Base-by-base conservation (phyloP, 2,329 filamentous ascomycete genomes). In the Parastagonospora avenae region DNA sequence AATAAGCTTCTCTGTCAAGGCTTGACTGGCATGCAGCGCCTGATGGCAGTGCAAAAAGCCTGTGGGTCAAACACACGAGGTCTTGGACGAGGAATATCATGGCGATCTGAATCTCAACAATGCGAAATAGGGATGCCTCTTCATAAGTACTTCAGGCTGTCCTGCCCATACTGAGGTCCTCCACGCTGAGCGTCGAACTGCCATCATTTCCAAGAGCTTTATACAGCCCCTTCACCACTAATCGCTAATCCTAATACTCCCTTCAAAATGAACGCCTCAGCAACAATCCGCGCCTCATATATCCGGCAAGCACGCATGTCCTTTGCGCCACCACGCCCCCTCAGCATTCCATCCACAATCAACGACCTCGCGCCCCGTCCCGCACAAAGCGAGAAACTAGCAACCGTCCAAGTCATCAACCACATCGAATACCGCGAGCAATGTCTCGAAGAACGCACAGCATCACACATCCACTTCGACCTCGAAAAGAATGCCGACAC, bases 221-320 rank as follows among this genome's bases (percentile, higher is more conserved):
- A 15, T 36, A 10, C 12, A 30, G 19, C 19, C 8, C 14, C 35
- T 42, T 51, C 44, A 36, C 44, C 9, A 12, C 33, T 48, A 48
- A 50, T 33, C 30, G 16, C 57, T 55, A 57, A 42, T 46, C 30
- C 4, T 51, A 46, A 47, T 54, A 38, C 19, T 24, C 19, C 19
- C 19, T 24, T 24, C 36, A 54, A 19, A n/a, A 69, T 69, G 66
- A 67, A 69, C 32, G 66, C 64, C 40, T 69, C 66, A 31, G 64
- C 66, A 27, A 62, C 64, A 4, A 66, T 67, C 36, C 57, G 66
- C 28, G 63, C 58, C 2, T 61, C 60, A 27, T 67, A 67, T 27
- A 59, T 69, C 37, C 63, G 63, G 28, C 56, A 59, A 35, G 60
- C 62, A 27, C 50, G 60, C 36, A 57, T 62, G 45, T 58, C 52